Base-by-base conservation (phyloP, 495 filamentous ascomycete genomes). In the Hyaloscypha bicolor region DNA sequence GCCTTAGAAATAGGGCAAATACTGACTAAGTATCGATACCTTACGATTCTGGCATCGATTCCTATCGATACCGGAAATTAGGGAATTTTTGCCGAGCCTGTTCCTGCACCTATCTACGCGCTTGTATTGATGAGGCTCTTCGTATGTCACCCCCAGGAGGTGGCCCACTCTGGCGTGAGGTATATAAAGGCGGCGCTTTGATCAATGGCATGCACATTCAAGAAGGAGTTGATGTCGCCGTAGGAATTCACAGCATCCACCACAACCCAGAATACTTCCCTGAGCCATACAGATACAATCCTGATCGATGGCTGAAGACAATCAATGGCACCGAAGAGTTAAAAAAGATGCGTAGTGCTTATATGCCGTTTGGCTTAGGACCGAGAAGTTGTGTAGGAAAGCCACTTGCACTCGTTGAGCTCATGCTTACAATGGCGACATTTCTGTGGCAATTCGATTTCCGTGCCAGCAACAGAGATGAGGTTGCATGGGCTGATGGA, bases 131-230 rank as follows among this genome's bases (percentile, higher is more conserved):
- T 64, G 88, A 90, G 67, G 82, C 79, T 0, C 69, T 90, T 48
- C 81, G 87, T 30, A 82, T 80, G 65, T 83, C 83, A 31, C 85
- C 87, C 4, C 80, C 87, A 3, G 88, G 89, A 22, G 86, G 87
- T 9, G 88, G 88, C 79, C 84, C 82, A 6, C 79, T 90, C 4
- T 85, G 85, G 2, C 82, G 88, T 4, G 82, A 86, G 61, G 85
- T 87, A 0, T 83, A 86, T 0, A 19, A 59, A 0, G 84, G 81
- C 2, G 85, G 83, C 4, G 73, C 78, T 11, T 76, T 70, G 0
- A 80, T 87, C 58, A 80, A 84, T 42, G 81, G 76, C 3, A 78
- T 77, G 42, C 74, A 74, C 60, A 53, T 86, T 22, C 83, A 84
- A 0, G 76, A 62, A 14, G 77, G 80, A 0, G 80, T 80, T 6